Percentiles rank a stretch among this genome's conserved stretches.
phyloP scores from a whole-genome alignment of 1,284 basidiomycete species.

The Agaricales sp. region DNA sequence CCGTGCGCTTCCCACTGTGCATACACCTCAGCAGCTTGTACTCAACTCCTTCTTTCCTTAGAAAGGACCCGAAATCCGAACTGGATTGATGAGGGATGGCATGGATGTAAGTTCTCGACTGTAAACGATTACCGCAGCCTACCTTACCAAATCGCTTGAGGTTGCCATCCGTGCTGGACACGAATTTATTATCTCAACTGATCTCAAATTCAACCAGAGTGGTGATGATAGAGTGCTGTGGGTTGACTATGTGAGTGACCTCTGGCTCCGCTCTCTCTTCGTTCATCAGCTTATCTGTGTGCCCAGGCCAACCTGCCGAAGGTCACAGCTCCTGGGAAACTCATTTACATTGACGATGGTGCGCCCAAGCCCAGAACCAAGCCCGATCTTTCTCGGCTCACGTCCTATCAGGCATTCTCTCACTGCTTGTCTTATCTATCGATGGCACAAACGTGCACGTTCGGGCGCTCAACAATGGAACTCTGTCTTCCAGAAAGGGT shows the following conservation, averaged over 20 bases:
- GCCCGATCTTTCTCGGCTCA: background rate
- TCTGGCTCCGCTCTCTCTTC: constrained; percentile 8
- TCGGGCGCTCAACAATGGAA: constrained; percentile 88
- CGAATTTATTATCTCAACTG: constrained; percentile 88
- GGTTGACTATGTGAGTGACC: constrained; percentile 76
- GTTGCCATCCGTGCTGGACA: constrained; percentile 84
- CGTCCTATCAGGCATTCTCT: constrained; percentile 62
- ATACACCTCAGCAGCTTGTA: constrained; percentile 7
- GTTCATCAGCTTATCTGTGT: constrained; percentile 6
- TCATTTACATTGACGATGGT: constrained; percentile 98
- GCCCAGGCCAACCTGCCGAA: constrained; percentile 81
- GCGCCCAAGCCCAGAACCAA: constrained; percentile 11
- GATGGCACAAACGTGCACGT: constrained; percentile 78
- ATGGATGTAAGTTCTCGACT: constrained; percentile 58
- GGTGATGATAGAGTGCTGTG: constrained; percentile 81
- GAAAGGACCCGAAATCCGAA: constrained; percentile 99
- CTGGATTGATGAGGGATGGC: constrained; percentile 84
- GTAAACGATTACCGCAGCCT: constrained; percentile 5
- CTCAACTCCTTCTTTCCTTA: constrained; percentile 22
- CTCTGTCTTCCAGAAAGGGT: constrained; percentile 94
- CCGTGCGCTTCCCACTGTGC: constrained; percentile 42
- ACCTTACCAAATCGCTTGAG: constrained; percentile 25
- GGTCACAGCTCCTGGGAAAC: constrained; percentile 91
- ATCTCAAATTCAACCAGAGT: constrained; percentile 69
- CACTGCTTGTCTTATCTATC: constrained; percentile 85